Percentiles rank a stretch among this genome's conserved stretches.
Evolutionary conservation across 257 asterid genomes (phyloP).

Genomic region (Petunia secreta): DNA sequence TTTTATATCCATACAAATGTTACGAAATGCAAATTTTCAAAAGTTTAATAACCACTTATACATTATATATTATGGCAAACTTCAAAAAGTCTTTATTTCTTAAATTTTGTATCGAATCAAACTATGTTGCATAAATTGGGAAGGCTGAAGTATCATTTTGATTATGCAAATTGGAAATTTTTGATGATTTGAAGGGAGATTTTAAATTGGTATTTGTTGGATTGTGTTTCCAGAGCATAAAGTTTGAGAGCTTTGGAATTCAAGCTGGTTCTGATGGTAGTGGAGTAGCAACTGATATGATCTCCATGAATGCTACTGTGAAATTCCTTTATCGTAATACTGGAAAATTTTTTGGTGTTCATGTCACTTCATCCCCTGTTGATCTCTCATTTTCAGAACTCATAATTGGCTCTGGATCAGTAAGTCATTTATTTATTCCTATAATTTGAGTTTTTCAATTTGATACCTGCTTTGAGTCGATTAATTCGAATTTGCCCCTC

Average conservation of each 20-base stretch:
- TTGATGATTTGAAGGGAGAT: neutral
- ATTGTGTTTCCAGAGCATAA: conserved; percentile 61
- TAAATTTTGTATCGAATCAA: too few relatives aligned
- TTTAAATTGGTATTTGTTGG: neutral
- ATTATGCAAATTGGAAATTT: neutral
- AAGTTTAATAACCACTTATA: neutral
- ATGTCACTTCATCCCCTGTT: conserved; percentile 72
- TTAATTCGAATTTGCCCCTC: too few relatives aligned
- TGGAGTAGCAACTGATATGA: conserved; percentile 86
- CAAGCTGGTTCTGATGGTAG: conserved; percentile 86
- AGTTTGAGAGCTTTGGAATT: conserved; percentile 61
- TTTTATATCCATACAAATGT: too few relatives aligned
- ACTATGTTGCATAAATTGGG: neutral
- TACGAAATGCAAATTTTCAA: neutral
- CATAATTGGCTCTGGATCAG: conserved; percentile 67
- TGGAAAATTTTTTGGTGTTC: conserved; percentile 88
- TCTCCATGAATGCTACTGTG: conserved; percentile 72
- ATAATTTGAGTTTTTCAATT: neutral
- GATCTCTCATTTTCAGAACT: conserved; percentile 72
- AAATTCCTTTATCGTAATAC: conserved; percentile 62
- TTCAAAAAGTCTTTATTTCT: too few relatives aligned
- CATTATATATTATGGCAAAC: too few relatives aligned
- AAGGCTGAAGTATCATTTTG: neutral
- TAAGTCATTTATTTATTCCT: conserved; percentile 34
- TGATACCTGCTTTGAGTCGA: too few relatives aligned